Base-by-base conservation (phyloP, 225 moss, liverwort and hornwort genomes). In the Ulota crispa region DNA sequence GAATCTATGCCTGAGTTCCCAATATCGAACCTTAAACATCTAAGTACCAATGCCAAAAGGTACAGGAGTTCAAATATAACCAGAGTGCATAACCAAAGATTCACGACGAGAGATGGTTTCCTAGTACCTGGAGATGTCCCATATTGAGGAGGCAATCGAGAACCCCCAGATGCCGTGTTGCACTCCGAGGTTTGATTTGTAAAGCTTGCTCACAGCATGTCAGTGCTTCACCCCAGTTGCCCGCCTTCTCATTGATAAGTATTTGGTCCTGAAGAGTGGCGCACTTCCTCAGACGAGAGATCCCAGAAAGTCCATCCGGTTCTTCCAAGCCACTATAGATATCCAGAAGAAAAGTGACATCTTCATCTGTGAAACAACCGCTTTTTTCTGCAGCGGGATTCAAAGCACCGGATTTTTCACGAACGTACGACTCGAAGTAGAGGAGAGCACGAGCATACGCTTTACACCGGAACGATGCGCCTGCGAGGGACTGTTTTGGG, bases 191-290 rank as follows among this genome's bases (percentile, higher is more conserved):
- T 81, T 99, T 94, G 91, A 99, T 94, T 81, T 99, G 99, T 90
- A 99, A 86, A 62, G 99, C 99, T 90, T 99, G 99, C 87, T 99
- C 99, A 84, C 93, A 95, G 79, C 96, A 99, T 23, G 95, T 99
- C 57, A 99, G 82, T 65, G 99, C 94, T 83, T 99, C 99, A 10
- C 91, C 88, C 99, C 99, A 99, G 80, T 99, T 99, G 8, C 99
- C 99, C 26, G 96, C 93, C 84, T 99, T 99, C 84, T 99, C 99
- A 83, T 99, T 94, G 77, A 99, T 96, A 27, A 96, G 89, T 55
- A 99, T 85, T 87, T 99, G 99, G 86, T 99, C 99, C 79, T 99
- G 94, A 80, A 99, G 91, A 56, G 90, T 96, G 56, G 90, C 86
- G 39, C 94, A 88, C 75, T 90, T 96, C 68, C 99, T 88, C 71